phyloP scores from a whole-genome alignment of 306 rosid species.

The Quillaja saponaria region DNA sequence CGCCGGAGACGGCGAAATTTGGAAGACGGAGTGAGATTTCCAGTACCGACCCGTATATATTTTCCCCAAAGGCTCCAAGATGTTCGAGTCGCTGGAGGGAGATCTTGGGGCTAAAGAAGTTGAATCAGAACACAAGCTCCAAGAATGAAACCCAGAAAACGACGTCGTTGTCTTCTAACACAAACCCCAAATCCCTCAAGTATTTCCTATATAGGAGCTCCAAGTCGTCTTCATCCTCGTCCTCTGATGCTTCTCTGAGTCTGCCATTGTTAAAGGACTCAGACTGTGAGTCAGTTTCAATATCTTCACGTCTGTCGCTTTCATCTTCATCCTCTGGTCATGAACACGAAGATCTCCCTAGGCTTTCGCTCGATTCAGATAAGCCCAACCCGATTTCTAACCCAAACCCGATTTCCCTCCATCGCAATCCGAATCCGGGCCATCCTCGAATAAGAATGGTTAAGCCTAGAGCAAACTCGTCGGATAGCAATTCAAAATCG shows the following conservation, averaged over 20 bases:
- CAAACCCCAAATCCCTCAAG: slow-evolving; percentile 54
- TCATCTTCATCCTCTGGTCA: slow-evolving; percentile 87
- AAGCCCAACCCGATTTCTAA: slow-evolving; percentile 44
- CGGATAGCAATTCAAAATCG: slow-evolving; percentile 41
- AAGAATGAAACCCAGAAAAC: slow-evolving; percentile 49
- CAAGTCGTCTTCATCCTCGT: slow-evolving; percentile 46
- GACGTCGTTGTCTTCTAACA: slow-evolving; percentile 30
- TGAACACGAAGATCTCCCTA: slow-evolving; percentile 85
- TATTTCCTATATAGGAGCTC: slow-evolving; percentile 62
- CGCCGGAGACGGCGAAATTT: slow-evolving; percentile 33
- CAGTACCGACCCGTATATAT: slow-evolving; percentile 55
- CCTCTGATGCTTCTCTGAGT: slow-evolving; percentile 49
- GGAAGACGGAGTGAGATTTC: slow-evolving; percentile 39
- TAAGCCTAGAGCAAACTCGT: slow-evolving; percentile 40
- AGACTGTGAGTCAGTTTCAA: slow-evolving; percentile 71
- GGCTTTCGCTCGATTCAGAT: slow-evolving; percentile 74
- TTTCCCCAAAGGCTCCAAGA: slow-evolving; percentile 97
- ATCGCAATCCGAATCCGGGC: slow-evolving; percentile 41
- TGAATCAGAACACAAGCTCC: slow-evolving; percentile 46
- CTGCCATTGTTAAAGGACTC: slow-evolving; percentile 60
- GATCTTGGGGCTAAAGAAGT: slow-evolving; percentile 70
- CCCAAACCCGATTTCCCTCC: slow-evolving; percentile 42
- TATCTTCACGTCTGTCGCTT: slow-evolving; percentile 79
- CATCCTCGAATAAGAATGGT: slow-evolving; percentile 56
- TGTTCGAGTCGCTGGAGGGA: slow-evolving; percentile 95